phyloP scores from a whole-genome alignment of 208 protist genomes.

The Crithidia bombi region DNA sequence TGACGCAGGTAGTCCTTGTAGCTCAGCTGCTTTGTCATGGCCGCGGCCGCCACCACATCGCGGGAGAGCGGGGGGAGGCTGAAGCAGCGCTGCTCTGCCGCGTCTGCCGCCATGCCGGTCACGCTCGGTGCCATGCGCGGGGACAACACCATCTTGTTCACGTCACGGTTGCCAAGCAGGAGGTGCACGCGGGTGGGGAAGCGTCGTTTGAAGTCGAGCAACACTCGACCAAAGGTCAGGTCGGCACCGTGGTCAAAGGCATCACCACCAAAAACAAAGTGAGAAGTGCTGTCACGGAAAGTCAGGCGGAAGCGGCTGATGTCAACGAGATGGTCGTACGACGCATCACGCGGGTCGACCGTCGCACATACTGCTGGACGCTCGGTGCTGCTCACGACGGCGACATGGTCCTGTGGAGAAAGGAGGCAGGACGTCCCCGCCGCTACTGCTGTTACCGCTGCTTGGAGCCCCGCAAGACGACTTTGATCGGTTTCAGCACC shows the following conservation, averaged over 20 bases:
- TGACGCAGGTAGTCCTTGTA: constrained; percentile 27
- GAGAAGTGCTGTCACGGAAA: constrained; percentile 50
- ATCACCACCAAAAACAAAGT: constrained; percentile 93
- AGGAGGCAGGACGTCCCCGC: not conserved
- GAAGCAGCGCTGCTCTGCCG: constrained; percentile 39
- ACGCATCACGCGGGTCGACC: not conserved
- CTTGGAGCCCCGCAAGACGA: no score
- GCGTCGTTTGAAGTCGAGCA: constrained; percentile 79
- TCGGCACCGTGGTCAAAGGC: constrained; percentile 88
- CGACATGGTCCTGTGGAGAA: not conserved
- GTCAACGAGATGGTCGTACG: constrained; percentile 26
- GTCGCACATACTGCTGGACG: not conserved
- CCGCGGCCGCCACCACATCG: not conserved
- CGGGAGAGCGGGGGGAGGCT: constrained; percentile 11
- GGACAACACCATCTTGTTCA: constrained; percentile 90
- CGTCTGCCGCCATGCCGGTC: constrained; percentile 20
- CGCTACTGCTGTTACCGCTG: not conserved
- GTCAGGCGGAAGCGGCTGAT: constrained; percentile 31
- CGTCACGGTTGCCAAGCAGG: constrained; percentile 90
- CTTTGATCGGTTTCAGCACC: no score
- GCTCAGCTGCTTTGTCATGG: constrained; percentile 18
- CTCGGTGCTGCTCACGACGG: not conserved
- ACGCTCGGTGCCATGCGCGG: constrained; percentile 37
- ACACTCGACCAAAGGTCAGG: constrained; percentile 55
- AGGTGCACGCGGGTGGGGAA: constrained; percentile 83